These are phyloP conservation scores for Fusarium bulbicola DNA, from an alignment of 2,329 filamentous ascomycete genomes.

Conservation along the genomic window DNA sequence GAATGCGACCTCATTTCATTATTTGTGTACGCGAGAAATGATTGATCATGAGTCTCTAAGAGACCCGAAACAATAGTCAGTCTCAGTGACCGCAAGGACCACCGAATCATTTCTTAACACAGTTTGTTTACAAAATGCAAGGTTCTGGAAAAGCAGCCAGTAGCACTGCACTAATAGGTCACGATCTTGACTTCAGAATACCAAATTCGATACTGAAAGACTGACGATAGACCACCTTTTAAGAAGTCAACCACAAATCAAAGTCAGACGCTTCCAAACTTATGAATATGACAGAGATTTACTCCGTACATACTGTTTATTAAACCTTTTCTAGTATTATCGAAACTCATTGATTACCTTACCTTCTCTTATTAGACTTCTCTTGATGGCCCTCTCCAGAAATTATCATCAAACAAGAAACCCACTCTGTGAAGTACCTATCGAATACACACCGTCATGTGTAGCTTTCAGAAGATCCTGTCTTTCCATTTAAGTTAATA, in stretches of 20 bases:
- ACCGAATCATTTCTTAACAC: background rate
- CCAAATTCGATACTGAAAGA: background rate
- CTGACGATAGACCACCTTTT: background rate
- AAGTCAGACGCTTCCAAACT: background rate
- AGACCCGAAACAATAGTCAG: background rate
- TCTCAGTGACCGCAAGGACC: background rate
- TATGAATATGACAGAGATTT: background rate
- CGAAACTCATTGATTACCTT: background rate
- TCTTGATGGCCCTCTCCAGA: background rate
- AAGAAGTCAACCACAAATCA: background rate
- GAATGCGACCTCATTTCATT: background rate
- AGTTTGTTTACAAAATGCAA: background rate
- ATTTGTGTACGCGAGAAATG: background rate
- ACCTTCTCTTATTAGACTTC: background rate
- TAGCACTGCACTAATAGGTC: background rate
- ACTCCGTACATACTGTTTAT: no score
- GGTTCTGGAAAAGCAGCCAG: background rate
- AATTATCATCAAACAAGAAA: background rate
- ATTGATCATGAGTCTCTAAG: background rate
- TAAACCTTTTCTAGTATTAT: background rate
- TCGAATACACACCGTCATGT: background rate
- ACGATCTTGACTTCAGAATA: background rate
- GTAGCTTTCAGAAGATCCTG: background rate
- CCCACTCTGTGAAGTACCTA: no score
- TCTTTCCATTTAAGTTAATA: background rate